Evolutionary conservation across 768 basidiomycete species (phyloP), one percentile per base, ranked within the genome.

Genomic region (Rhodotorula taiwanensis): DNA sequence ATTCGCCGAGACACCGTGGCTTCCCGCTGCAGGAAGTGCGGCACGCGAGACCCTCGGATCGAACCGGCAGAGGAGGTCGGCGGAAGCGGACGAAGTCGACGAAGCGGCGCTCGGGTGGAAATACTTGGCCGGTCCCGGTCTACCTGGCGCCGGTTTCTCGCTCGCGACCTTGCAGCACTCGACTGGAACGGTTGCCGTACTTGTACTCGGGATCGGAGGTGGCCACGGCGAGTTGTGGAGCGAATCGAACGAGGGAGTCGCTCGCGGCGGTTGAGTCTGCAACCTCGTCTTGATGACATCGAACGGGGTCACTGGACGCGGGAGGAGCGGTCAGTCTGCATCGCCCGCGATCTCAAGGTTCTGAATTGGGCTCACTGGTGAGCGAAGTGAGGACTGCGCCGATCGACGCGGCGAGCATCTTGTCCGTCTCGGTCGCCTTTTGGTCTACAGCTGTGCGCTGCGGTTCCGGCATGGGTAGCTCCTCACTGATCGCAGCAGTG

Each of bases 231-330:
- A 36, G 33, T 62, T 61, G 33, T 47, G 44, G 21, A 39, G 11
- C 3, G 36, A n/a, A 18, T 20, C 34, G 1, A 31, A 18, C 41
- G 50, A 36, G n/a, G 16, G 51, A 16, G 68, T 42, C 61, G 86
- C 74, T 59, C 66, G 56, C 27, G 74, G 66, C 56, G 60, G 67
- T 70, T 88, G 91, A 0, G 58, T 98, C 76, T 99, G 95, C 23
- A 99, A 79, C 33, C 95, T 84, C 18, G 94, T 98, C 76, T 98
- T 98, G 70, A 98, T 82, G 58, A 99, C 91, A 77, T 99, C 95
- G 75, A 99, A 99, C 5, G 95, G 95, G 5, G 94, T 98, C 95
- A 99, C 94, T 98, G 74, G 39, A 52, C 39, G 34, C 10, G 33
- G 25, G 21, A 5, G 33, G 27, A 23, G 28, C 59, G 36, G 31